Percentiles rank a stretch among this genome's conserved stretches.
Conservation (phyloP, 768 basidiomycete genomes). For the Multifurca ochricompacta region DNA sequence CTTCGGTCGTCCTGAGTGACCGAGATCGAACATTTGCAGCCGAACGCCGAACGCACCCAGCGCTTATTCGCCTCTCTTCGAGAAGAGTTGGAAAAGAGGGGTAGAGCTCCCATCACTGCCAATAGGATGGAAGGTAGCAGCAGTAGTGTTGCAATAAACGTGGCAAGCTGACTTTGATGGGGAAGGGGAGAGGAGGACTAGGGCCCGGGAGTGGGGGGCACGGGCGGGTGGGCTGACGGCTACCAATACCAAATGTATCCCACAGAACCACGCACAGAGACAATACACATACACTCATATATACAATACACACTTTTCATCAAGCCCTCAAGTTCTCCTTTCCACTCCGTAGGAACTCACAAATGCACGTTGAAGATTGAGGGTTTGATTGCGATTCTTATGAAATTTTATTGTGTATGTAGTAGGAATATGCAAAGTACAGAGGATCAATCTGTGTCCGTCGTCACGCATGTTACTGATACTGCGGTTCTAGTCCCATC, state of each 20-base stretch:
- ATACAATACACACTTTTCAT: neutral
- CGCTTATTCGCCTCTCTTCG: slow-evolving; percentile 72
- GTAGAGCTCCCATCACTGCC: slow-evolving; percentile 28
- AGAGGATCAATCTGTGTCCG: neutral
- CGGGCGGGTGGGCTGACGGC: no score
- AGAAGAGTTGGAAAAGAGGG: slow-evolving; percentile 76
- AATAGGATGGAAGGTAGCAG: slow-evolving; percentile 23
- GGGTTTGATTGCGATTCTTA: no score
- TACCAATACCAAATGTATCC: neutral
- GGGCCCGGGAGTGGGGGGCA: no score
- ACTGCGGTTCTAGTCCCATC: neutral
- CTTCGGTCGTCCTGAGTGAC: slow-evolving; percentile 12
- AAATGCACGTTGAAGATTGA: no score
- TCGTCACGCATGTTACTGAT: neutral
- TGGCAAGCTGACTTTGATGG: slow-evolving; percentile 4
- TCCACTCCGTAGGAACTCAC: no score
- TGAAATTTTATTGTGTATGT: neutral
- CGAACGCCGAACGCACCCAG: slow-evolving; percentile 77
- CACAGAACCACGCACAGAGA: no score
- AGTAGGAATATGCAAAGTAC: no score
- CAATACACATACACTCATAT: neutral
- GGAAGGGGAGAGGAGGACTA: no score
- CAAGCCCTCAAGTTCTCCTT: no score
- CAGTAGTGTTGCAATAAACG: slow-evolving; percentile 16
- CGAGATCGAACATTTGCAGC: slow-evolving; percentile 35